These are phyloP conservation scores for Saturnispora besseyi DNA, from an alignment of 805 yeast genomes.

Conservation along the genomic window DNA sequence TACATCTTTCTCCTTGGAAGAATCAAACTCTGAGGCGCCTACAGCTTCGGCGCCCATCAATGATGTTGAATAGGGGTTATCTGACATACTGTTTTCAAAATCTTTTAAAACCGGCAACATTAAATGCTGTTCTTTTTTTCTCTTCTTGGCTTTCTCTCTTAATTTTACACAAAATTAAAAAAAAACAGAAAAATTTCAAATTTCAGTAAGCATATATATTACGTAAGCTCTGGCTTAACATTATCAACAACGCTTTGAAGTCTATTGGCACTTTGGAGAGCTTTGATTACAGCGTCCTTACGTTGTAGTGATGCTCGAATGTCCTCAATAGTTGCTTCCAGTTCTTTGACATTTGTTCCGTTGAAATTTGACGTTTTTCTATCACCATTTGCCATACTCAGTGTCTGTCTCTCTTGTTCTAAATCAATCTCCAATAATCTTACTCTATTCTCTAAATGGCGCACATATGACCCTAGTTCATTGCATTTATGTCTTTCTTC, in stretches of 20 bases:
- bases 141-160: neutral
- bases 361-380: neutral
- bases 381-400: neutral
- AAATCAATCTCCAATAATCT: slow-evolving; percentile 10
- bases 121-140: neutral
- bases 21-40: slow-evolving; percentile 11
- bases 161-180: neutral
- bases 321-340: slow-evolving; percentile 59
- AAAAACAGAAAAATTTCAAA: neutral
- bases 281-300: slow-evolving; percentile 72
- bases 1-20: slow-evolving; percentile 10
- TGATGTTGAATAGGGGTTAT: slow-evolving; percentile 12
- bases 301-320: slow-evolving; percentile 54
- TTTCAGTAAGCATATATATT: neutral
- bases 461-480: slow-evolving; percentile 10
- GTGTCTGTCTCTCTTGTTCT: neutral
- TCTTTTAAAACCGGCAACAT: neutral
- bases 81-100: slow-evolving; percentile 9
- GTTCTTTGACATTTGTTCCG: slow-evolving; percentile 24
- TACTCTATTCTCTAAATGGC: slow-evolving; percentile 11
- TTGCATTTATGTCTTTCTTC: slow-evolving; percentile 6
- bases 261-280: slow-evolving; percentile 30
- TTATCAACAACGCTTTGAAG: neutral
- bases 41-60: slow-evolving; percentile 7
- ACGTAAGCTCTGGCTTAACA: neutral